Evolutionary conservation across 331 rosid genomes (phyloP).

Genomic region (Erythrophleum ivorense): DNA sequence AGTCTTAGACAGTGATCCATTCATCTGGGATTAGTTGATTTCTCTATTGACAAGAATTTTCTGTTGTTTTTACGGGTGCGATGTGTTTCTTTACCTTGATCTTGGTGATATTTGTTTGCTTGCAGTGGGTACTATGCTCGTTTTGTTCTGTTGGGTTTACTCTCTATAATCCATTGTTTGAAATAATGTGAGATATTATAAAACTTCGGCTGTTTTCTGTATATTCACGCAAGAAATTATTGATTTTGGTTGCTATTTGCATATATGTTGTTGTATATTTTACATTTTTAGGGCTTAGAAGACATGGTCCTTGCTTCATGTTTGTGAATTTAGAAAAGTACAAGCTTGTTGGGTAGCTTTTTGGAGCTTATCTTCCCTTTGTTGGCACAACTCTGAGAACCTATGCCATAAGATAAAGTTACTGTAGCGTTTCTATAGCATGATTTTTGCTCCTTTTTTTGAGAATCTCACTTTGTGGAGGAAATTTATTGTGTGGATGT

Average conservation of each 20-base stretch:
- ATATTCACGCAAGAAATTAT: neutral
- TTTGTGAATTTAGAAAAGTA: slow-evolving; percentile 17
- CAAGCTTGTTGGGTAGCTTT: slow-evolving; percentile 8
- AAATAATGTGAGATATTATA: slow-evolving; percentile 22
- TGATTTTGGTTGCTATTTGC: slow-evolving; percentile 20
- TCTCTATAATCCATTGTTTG: neutral
- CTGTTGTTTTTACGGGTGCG: neutral
- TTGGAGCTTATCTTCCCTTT: slow-evolving; percentile 4
- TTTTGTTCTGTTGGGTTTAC: slow-evolving; percentile 30
- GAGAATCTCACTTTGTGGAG: neutral
- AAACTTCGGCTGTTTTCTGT: slow-evolving; percentile 9
- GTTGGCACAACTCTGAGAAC: neutral
- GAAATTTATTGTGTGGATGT: slow-evolving; percentile 7
- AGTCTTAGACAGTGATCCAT: slow-evolving; percentile 4
- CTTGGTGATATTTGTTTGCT: slow-evolving; percentile 30
- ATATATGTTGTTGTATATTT: neutral
- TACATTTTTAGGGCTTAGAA: slow-evolving; percentile 12
- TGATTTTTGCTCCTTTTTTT: slow-evolving; percentile 3
- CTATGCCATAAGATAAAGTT: neutral
- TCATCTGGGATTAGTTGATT: slow-evolving; percentile 14
- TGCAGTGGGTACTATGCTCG: slow-evolving; percentile 11
- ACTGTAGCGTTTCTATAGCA: slow-evolving; percentile 17
- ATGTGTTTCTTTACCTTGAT: slow-evolving; percentile 33
- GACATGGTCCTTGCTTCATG: slow-evolving; percentile 24
- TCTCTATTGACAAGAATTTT: neutral